Evolutionary conservation across 2,329 filamentous ascomycete genomes (phyloP), one percentile per base, ranked within the genome.

Genomic region (Chrysoporthe cubensis): DNA sequence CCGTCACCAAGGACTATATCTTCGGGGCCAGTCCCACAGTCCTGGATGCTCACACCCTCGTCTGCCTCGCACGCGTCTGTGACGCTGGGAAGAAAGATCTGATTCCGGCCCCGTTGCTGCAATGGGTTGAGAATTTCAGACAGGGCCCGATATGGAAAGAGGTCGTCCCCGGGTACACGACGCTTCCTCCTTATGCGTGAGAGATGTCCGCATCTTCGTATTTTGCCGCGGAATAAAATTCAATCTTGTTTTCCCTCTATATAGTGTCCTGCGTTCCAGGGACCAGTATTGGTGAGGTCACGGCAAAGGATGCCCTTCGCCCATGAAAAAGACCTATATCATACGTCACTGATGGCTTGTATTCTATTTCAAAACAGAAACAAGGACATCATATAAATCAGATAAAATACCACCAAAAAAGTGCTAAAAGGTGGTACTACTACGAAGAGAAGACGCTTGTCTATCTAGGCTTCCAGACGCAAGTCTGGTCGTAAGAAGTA

Each of bases 101-200:
- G 59, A 37, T 61, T n/a, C 43, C 42, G 11, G 18, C 59, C 5
- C 42, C 59, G 21, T 18, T 61, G 59, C 14, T 61, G 40, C 21
- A 61, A 11, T 61, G 59, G 59, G 59, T 61, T 8, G 59, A 46
- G 59, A 21, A 61, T n/a, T 61, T 61, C 43, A 44, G 59, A 21
- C 43, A 61, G 42, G 59, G 59, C 4, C 42, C 40, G 16, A 43
- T 61, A 43, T 61, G 59, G 59, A 61, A 44, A 21, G 59, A 61
- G 43, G 42, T 61, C 32, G 42, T 61, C 21, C 59, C 59, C 34
- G 59, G 59, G 43, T 46, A 46, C 42, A 32, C 59, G 43, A 61
- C 59, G 7, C 8, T 61, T 11, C 40, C 42, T 34, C 2, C n/a
- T 44, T 43, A 60, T 44, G 57, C 37, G 4, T 57, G 34, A 26